Base-by-base conservation (phyloP, 495 filamentous ascomycete species). In the Penicillium salamii region DNA sequence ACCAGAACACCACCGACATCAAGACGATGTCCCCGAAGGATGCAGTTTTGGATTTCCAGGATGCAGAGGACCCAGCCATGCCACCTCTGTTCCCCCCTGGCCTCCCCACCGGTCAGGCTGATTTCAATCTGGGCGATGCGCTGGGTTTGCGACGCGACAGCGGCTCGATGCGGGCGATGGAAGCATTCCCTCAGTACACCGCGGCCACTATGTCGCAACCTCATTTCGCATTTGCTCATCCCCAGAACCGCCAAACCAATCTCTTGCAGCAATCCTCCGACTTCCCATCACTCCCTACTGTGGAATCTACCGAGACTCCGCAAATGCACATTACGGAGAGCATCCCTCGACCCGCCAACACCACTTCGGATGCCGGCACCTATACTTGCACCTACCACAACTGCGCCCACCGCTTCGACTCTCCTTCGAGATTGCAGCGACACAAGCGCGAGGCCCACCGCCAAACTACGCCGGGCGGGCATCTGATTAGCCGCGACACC, bases 11-110 rank as follows among this genome's bases (percentile, higher is more conserved):
- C 32, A 35, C 35, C 23, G 51, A 83, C 11, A 84, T 89, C 0
- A 89, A 89, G 63, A 97, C 95, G 5, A 97, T 98, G 43, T 98
- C 93, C 12, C 93, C 93, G 24, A 95, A 97, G 74, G 93, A 97
- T 59, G 90, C 91, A 4, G 64, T 92, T 50, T 72, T 95, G 50
- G 92, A 96, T 20, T 96, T 90, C 64, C 77, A 85, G 47, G 87
- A 91, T 35, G 67, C 78, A 7, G 86, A 85, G 0, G 85, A 87
- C n/a, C n/a, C n/a, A 44, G 78, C 79, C 48, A 78, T 86, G 54
- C 82, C 88, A 29, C 42, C 65, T 14, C 68, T 95, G 24, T 91
- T 91, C 67, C 82, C 87, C 64, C 4, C 23, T 3, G 23, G 23
- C 23, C 3, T 26, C 23, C 62, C 64, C 29, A 62, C 64, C 54